A percentile compares a stretch with the other conserved stretches of the same genome.
Evolutionary conservation across 805 yeast species (phyloP).

Genomic region (Candida krabiensis): DNA sequence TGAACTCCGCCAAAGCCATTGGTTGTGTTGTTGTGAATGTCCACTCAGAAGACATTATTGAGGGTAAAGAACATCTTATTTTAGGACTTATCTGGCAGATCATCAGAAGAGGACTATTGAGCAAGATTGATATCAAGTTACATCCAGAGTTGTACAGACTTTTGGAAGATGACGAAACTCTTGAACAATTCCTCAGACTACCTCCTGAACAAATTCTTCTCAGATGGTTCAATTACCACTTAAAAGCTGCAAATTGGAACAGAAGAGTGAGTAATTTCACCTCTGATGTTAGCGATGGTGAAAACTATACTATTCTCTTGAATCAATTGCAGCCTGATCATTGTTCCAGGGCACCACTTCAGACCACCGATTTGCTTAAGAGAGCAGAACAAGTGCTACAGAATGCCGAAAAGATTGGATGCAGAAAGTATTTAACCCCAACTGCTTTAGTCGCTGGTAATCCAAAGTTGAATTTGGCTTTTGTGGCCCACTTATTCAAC

Average conservation of each 20-base stretch:
- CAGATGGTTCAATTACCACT: constrained; percentile 97
- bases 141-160: constrained; percentile 96
- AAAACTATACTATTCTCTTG: constrained; percentile 85
- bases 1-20: constrained; percentile 98
- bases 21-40: constrained; percentile 98
- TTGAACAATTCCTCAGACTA: constrained; percentile 92
- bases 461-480: constrained; percentile 94
- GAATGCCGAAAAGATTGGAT: constrained; percentile 88
- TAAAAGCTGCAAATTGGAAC: constrained; percentile 87
- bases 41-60: constrained; percentile 90
- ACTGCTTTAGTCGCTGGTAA: constrained; percentile 92
- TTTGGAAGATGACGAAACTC: constrained; percentile 93
- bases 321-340: constrained; percentile 82
- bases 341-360: constrained; percentile 82
- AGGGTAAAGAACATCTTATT: constrained; percentile 90
- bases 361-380: constrained; percentile 67
- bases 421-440: constrained; percentile 94
- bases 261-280: constrained; percentile 87
- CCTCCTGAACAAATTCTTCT: constrained; percentile 97
- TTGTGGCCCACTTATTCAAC: constrained; percentile 95
- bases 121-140: constrained; percentile 91
- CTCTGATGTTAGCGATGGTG: constrained; percentile 90
- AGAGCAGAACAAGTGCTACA: constrained; percentile 86
- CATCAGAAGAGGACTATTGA: constrained; percentile 90
- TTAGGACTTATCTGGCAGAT: constrained; percentile 96